Evolutionary conservation across 2,329 filamentous ascomycete species (phyloP).

Genomic region (Alternaria tenuissima): DNA sequence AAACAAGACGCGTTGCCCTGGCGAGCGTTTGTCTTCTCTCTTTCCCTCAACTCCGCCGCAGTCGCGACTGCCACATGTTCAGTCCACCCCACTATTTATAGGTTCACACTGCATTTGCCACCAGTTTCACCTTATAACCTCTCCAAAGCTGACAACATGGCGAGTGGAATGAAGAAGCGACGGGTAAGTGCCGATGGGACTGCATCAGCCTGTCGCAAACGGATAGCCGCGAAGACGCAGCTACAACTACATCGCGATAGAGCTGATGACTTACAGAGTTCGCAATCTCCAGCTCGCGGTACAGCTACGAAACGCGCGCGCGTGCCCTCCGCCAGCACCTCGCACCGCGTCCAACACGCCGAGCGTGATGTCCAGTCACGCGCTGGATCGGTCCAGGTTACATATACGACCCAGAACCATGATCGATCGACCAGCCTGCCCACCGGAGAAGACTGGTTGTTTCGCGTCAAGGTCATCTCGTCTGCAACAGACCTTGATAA

Average conservation of each 20-base stretch:
- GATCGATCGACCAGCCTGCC: constrained; percentile 3
- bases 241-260: neutral
- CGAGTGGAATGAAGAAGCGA: constrained; percentile 11
- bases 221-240: no score
- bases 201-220: no score
- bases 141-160: constrained; percentile 8
- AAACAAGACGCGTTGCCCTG: neutral
- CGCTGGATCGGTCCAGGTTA: no score
- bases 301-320: constrained; percentile 10
- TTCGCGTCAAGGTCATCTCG: constrained; percentile 35
- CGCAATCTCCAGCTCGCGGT: neutral
- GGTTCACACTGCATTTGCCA: no score
- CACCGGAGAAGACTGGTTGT: constrained; percentile 30
- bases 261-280: constrained; percentile 1
- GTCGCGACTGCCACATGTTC: neutral
- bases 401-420: no score
- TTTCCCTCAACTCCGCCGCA: neutral
- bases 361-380: no score
- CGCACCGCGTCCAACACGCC: neutral
- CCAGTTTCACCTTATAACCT: no score
- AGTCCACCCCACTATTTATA: neutral
- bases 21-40: neutral
- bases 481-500: constrained; percentile 15
- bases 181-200: neutral
- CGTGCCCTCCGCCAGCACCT: neutral